A percentile compares a stretch with the other conserved stretches of the same genome.
Evolutionary conservation across 2,329 filamentous ascomycete species (phyloP).

Genomic region (Phialophora tarda): DNA sequence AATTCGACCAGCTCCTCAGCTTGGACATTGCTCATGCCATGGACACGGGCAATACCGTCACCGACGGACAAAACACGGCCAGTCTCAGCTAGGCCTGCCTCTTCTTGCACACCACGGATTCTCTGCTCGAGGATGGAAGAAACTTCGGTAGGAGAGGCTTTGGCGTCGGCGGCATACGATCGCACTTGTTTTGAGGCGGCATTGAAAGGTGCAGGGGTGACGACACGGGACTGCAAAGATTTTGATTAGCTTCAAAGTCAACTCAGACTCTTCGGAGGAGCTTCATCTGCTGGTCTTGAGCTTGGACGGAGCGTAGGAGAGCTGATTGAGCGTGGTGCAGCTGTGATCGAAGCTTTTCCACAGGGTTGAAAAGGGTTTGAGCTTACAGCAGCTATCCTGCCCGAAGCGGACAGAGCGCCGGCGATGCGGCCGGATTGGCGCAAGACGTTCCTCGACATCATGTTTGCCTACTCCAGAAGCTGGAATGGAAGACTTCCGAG

Average conservation of each 20-base stretch:
- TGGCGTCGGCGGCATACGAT: slow-evolving; percentile 89
- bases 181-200: slow-evolving; percentile 74
- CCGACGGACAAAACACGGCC: slow-evolving; percentile 98
- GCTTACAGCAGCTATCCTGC: slow-evolving; percentile 95
- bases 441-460: slow-evolving; percentile 98
- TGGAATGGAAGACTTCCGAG: slow-evolving; percentile 32
- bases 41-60: slow-evolving; percentile 99
- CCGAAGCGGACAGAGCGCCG: slow-evolving; percentile 88
- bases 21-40: slow-evolving; percentile 99
- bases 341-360: slow-evolving; percentile 48
- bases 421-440: slow-evolving; percentile 95
- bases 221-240: slow-evolving; percentile 75
- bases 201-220: slow-evolving; percentile 77
- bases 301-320: slow-evolving; percentile 12
- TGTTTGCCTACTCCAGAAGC: slow-evolving; percentile 56
- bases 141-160: slow-evolving; percentile 96
- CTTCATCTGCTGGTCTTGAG: slow-evolving; percentile 12
- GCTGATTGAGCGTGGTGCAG: slow-evolving; percentile 48
- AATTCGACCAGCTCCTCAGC: slow-evolving; percentile 99
- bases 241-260: slow-evolving; percentile 44
- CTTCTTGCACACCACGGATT: slow-evolving; percentile 98
- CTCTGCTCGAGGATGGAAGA: slow-evolving; percentile 99
- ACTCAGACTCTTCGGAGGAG: background rate
- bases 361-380: slow-evolving; percentile 51
- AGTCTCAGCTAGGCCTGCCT: slow-evolving; percentile 95